phyloP scores from a whole-genome alignment of 441 rosid genomes.

The Populus hybrid region DNA sequence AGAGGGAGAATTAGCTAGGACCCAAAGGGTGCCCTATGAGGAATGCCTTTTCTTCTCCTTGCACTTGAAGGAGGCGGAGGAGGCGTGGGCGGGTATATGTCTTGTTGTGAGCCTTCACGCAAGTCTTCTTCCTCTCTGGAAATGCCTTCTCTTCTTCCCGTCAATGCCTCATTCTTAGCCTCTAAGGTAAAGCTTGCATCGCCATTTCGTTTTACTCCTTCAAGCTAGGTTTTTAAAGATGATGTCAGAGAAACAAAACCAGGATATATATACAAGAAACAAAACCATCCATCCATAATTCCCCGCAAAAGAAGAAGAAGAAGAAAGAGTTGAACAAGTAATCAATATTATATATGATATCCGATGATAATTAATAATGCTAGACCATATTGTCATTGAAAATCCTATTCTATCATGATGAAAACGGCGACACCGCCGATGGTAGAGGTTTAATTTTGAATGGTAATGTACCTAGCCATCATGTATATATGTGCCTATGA shows the following conservation, averaged over 20 bases:
- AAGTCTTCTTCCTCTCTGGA: conserved; percentile 41
- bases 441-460: neutral
- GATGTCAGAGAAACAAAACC: neutral
- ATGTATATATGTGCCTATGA: neutral
- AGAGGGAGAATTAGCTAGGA: conserved; percentile 22
- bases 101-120: conserved; percentile 44
- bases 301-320: too few relatives aligned
- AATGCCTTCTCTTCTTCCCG: conserved; percentile 42
- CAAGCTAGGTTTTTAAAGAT: conserved; percentile 33
- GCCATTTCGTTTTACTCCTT: conserved; percentile 53
- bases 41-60: conserved; percentile 65
- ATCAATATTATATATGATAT: too few relatives aligned
- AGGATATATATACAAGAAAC: neutral
- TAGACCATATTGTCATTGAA: neutral
- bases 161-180: conserved; percentile 37
- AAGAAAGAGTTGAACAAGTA: too few relatives aligned
- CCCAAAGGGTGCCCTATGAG: conserved; percentile 63
- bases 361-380: neutral
- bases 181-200: conserved; percentile 50
- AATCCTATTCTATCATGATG: conserved; percentile 5
- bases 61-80: conserved; percentile 43
- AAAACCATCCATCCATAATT: too few relatives aligned
- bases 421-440: neutral
- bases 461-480: neutral
- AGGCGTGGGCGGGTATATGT: conserved; percentile 40